phyloP scores from a whole-genome alignment of 2,329 filamentous ascomycete species.

The Nothophaeocryptopus gaeumannii region DNA sequence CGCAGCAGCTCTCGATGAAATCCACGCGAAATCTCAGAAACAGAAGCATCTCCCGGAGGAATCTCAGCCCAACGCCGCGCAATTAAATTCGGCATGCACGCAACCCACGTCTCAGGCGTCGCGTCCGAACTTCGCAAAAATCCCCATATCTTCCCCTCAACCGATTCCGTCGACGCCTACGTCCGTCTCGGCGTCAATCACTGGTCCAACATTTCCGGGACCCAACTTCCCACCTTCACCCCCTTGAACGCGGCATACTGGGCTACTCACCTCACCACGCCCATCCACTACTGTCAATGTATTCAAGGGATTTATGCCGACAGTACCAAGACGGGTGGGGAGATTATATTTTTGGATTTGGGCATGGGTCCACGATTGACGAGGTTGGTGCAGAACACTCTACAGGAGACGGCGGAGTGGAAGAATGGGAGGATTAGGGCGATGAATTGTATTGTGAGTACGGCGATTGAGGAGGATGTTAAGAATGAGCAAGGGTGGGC shows the following conservation, averaged over 20 bases:
- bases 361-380: background rate
- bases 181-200: background rate
- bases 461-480: background rate
- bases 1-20: background rate
- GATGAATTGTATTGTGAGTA: constrained; percentile 1
- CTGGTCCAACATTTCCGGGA: background rate
- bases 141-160: background rate
- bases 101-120: background rate
- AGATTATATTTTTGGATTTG: background rate
- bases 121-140: background rate
- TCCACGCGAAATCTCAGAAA: background rate
- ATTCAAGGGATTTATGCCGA: background rate
- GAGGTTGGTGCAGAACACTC: background rate
- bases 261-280: background rate
- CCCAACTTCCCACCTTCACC: background rate
- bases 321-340: background rate
- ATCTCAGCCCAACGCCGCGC: background rate
- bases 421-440: background rate
- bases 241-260: background rate
- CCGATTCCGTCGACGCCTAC: background rate
- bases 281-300: background rate
- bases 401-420: background rate
- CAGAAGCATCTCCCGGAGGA: no score
- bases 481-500: no score
- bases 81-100: background rate